These are phyloP conservation scores for Eimeria acervulina DNA, from an alignment of 169 alveolate species.

Conservation along the genomic window DNA sequence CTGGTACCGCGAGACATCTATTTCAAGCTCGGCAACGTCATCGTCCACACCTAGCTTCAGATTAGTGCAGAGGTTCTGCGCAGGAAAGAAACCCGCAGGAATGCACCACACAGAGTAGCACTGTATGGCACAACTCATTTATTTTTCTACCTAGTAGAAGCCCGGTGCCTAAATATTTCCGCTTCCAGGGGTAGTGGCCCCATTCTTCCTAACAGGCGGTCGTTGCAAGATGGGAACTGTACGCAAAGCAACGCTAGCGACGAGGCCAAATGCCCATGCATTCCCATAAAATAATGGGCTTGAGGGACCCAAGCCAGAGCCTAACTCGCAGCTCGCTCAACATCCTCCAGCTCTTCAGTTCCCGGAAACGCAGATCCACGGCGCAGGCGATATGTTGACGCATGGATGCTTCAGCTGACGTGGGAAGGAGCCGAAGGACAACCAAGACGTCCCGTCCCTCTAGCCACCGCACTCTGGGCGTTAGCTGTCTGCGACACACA, in stretches of 20 bases:
- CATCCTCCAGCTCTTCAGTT: slow-evolving; percentile 65
- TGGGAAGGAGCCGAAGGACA: slow-evolving; percentile 32
- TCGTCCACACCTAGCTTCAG: slow-evolving; percentile 64
- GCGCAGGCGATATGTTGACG: slow-evolving; percentile 49
- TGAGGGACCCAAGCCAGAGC: neutral
- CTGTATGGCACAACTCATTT: neutral
- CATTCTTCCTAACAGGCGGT: neutral
- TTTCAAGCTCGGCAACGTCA: slow-evolving; percentile 34
- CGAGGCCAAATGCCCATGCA: neutral
- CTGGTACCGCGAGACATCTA: slow-evolving; percentile 3
- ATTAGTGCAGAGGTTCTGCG: slow-evolving; percentile 44
- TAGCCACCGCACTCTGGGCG: slow-evolving; percentile 49
- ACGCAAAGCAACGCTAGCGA: neutral
- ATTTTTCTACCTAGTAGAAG: neutral
- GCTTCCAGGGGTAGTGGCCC: neutral
- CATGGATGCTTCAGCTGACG: neutral
- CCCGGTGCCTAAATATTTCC: neutral
- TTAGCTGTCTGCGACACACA: slow-evolving; percentile 7
- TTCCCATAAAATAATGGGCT: neutral
- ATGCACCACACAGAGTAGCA: neutral
- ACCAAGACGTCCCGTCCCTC: slow-evolving; percentile 17
- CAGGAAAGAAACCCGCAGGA: neutral
- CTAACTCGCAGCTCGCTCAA: slow-evolving; percentile 54
- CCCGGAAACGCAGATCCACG: slow-evolving; percentile 59
- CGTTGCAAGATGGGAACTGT: neutral